A percentile compares a stretch with the other conserved stretches of the same genome.
Evolutionary conservation across 2,329 filamentous ascomycete species (phyloP).

Genomic region (Sporothrix humicola): DNA sequence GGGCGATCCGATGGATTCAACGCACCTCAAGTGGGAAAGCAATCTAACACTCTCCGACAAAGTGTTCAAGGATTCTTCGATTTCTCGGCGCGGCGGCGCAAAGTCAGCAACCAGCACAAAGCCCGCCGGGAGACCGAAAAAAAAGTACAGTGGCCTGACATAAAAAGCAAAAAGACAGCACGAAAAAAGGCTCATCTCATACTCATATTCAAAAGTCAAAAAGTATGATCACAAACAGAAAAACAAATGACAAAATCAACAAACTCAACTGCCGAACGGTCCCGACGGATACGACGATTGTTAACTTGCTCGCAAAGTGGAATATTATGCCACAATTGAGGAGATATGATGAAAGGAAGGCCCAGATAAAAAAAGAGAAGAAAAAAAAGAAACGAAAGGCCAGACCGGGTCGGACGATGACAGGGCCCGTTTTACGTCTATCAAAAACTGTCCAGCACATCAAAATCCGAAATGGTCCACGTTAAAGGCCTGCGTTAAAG

Average conservation of each 20-base stretch:
- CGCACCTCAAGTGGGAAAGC: not conserved
- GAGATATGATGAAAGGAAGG: not conserved
- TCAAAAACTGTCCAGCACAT: not conserved
- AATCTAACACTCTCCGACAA: not conserved
- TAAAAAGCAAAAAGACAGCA: not conserved
- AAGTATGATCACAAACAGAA: not conserved
- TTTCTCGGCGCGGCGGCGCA: not conserved
- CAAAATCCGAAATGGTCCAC: too few relatives aligned
- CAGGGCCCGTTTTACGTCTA: constrained; percentile 7
- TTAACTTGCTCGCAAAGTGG: not conserved
- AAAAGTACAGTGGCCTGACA: not conserved
- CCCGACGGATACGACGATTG: not conserved
- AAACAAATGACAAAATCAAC: not conserved
- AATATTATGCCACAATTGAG: not conserved
- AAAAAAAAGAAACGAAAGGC: not conserved
- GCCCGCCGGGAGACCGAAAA: not conserved
- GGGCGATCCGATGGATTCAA: constrained; percentile 1
- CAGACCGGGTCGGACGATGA: not conserved
- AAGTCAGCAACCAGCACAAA: not conserved
- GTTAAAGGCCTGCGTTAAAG: too few relatives aligned
- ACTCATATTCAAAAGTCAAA: not conserved
- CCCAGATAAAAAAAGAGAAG: not conserved
- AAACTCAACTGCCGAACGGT: not conserved
- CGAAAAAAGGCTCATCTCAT: not conserved
- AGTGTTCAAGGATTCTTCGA: not conserved